A percentile compares a stretch with the other conserved stretches of the same genome.
Evolutionary conservation across 2,329 filamentous ascomycete genomes (phyloP).

Genomic region (Aspergillus pseudoterreus): DNA sequence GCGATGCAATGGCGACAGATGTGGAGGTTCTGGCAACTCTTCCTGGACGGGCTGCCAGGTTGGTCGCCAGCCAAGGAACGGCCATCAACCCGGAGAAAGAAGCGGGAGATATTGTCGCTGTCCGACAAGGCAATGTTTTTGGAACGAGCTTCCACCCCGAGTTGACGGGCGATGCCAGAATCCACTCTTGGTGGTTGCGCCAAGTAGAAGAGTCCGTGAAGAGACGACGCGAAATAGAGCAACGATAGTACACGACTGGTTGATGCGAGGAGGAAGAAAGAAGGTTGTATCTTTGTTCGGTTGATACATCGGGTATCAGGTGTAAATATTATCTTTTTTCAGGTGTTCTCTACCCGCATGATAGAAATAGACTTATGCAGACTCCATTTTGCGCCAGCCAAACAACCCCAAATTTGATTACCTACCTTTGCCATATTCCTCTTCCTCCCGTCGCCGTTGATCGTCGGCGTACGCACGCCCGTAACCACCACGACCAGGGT

Average conservation of each 20-base stretch:
- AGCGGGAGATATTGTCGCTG: slow-evolving; percentile 74
- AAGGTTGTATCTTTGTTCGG: slow-evolving; percentile 9
- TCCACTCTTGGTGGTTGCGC: slow-evolving; percentile 90
- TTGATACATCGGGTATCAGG: slow-evolving; percentile 25
- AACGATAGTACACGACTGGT: slow-evolving; percentile 14
- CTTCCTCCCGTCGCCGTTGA: slow-evolving; percentile 53
- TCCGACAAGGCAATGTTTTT: slow-evolving; percentile 85
- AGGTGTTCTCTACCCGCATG: slow-evolving; percentile 21
- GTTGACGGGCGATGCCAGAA: slow-evolving; percentile 78
- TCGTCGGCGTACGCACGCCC: slow-evolving; percentile 73
- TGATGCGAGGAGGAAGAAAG: not conserved
- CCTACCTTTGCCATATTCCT: slow-evolving; percentile 57
- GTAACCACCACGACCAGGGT: slow-evolving; percentile 87
- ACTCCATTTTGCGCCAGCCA: slow-evolving; percentile 30
- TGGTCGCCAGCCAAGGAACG: slow-evolving; percentile 42
- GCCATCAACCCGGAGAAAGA: slow-evolving; percentile 39
- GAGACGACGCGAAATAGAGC: slow-evolving; percentile 23
- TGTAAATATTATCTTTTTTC: slow-evolving; percentile 22
- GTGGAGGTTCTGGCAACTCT: slow-evolving; percentile 59
- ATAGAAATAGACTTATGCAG: slow-evolving; percentile 29
- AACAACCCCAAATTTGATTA: slow-evolving; percentile 24
- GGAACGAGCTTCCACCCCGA: slow-evolving; percentile 96
- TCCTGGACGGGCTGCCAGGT: slow-evolving; percentile 48
- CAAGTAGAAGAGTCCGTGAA: slow-evolving; percentile 55
- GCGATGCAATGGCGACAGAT: slow-evolving; percentile 42